These are phyloP conservation scores for Euphorbia schlechtendalii DNA, from an alignment of 441 rosid species.

Conservation along the genomic window DNA sequence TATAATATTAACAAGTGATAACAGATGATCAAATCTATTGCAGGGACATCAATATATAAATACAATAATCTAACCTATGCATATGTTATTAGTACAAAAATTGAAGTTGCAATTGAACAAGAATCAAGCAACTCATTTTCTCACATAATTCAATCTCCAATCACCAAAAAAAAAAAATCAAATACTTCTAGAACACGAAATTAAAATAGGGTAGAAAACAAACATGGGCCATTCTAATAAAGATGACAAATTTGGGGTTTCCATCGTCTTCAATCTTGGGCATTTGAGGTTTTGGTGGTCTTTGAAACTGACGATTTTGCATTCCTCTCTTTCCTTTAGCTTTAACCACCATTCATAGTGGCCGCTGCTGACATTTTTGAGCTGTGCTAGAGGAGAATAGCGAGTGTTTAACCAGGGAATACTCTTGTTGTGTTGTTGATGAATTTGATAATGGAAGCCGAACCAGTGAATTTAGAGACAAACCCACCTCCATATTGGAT, in stretches of 20 bases:
- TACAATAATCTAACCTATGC: neutral
- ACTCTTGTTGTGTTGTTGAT: slow-evolving; percentile 35
- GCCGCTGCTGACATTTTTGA: slow-evolving; percentile 20
- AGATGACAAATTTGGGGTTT: slow-evolving; percentile 79
- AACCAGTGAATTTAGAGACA: slow-evolving; percentile 64
- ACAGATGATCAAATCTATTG: no score
- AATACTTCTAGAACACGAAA: no score
- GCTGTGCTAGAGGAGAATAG: slow-evolving; percentile 37
- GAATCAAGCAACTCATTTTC: neutral
- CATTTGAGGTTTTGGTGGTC: slow-evolving; percentile 53
- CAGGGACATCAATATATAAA: no score
- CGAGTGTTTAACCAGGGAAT: slow-evolving; percentile 45
- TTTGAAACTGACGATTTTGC: slow-evolving; percentile 68
- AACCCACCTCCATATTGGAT: slow-evolving; percentile 49
- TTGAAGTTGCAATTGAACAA: neutral
- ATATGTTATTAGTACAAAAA: no score
- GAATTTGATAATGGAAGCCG: slow-evolving; percentile 55
- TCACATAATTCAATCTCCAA: neutral
- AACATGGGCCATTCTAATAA: slow-evolving; percentile 83
- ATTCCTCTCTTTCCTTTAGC: slow-evolving; percentile 84
- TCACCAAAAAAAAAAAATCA: neutral
- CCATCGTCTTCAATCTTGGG: slow-evolving; percentile 96
- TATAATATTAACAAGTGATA: no score
- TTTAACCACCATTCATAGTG: slow-evolving; percentile 39
- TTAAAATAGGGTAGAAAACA: slow-evolving; percentile 15